Conservation (phyloP, 805 yeast species). For the Limtongozyma cylindracea region DNA sequence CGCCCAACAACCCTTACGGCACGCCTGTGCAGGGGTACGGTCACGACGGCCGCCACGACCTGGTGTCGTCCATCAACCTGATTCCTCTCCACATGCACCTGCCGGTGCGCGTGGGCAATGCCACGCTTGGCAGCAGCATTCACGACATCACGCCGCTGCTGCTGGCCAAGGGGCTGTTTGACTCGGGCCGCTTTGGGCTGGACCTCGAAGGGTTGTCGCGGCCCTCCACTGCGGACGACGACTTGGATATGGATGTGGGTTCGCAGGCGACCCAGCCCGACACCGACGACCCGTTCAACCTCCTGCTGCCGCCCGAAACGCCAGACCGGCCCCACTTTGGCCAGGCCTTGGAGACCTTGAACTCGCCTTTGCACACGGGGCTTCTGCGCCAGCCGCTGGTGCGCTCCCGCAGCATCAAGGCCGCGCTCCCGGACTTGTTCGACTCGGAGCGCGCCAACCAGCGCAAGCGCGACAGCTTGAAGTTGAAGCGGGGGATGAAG, state of each 20-base stretch:
- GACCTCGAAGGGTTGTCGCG: slow-evolving; percentile 5
- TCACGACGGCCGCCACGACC: slow-evolving; percentile 3
- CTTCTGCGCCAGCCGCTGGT: slow-evolving; percentile 1
- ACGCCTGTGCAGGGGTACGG: slow-evolving; percentile 4
- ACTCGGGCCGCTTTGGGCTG: too few relatives aligned
- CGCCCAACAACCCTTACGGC: slow-evolving; percentile 10
- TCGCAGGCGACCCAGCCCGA: background rate
- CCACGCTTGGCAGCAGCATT: slow-evolving; percentile 15
- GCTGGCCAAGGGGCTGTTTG: slow-evolving; percentile 9
- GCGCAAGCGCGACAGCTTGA: slow-evolving; percentile 18
- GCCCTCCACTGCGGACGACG: slow-evolving; percentile 14
- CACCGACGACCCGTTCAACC: slow-evolving; percentile 6
- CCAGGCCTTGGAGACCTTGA: slow-evolving; percentile 4
- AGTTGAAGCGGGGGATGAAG: slow-evolving; percentile 17
- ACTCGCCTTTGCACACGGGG: background rate
- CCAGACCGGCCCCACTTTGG: slow-evolving; percentile 11
- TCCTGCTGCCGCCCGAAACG: slow-evolving; percentile 15
- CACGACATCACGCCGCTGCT: slow-evolving; percentile 15
- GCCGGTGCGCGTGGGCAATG: slow-evolving; percentile 7
- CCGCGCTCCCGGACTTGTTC: slow-evolving; percentile 7
- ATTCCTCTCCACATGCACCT: slow-evolving; percentile 13
- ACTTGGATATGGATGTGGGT: slow-evolving; percentile 4
- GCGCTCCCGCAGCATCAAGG: slow-evolving; percentile 2
- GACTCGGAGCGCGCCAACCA: too few relatives aligned
- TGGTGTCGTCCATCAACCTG: slow-evolving; percentile 11